phyloP scores from a whole-genome alignment of 1,139 yeast species.

The Taphrina pruni region DNA sequence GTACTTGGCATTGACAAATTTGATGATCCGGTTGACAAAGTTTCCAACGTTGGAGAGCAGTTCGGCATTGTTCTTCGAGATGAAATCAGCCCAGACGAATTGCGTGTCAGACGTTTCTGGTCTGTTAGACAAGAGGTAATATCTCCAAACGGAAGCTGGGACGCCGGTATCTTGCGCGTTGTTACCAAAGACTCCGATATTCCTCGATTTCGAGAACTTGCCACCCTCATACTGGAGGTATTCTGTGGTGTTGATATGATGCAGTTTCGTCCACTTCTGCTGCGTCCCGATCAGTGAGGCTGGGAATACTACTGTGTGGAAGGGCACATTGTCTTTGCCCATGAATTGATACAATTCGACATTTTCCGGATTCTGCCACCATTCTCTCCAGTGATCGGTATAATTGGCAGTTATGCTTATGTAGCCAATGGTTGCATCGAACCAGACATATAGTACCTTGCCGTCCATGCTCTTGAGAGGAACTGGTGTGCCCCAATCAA shows the following conservation, averaged over 20 bases:
- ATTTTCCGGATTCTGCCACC: slow-evolving; percentile 92
- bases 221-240: slow-evolving; percentile 97
- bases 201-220: slow-evolving; percentile 94
- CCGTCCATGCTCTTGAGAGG: slow-evolving; percentile 77
- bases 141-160: slow-evolving; percentile 95
- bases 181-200: slow-evolving; percentile 97
- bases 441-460: slow-evolving; percentile 97
- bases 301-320: slow-evolving; percentile 98
- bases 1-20: slow-evolving; percentile 87
- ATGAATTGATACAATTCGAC: slow-evolving; percentile 91
- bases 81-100: slow-evolving; percentile 96
- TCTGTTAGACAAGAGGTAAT: slow-evolving; percentile 86
- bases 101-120: slow-evolving; percentile 97
- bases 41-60: slow-evolving; percentile 94
- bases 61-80: slow-evolving; percentile 89
- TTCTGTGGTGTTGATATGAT: slow-evolving; percentile 92
- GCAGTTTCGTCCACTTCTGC: slow-evolving; percentile 87
- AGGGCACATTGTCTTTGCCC: slow-evolving; percentile 99
- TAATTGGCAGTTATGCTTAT: slow-evolving; percentile 94
- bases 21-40: slow-evolving; percentile 90
- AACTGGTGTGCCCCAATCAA: slow-evolving; percentile 98
- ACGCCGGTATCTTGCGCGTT: slow-evolving; percentile 93
- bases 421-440: slow-evolving; percentile 97
- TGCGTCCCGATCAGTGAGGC: slow-evolving; percentile 85
- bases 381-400: slow-evolving; percentile 76